Percentiles rank a stretch among this genome's conserved stretches.
phyloP scores from a whole-genome alignment of 2,329 filamentous ascomycete genomes.

The Aureobasidium sp. region DNA sequence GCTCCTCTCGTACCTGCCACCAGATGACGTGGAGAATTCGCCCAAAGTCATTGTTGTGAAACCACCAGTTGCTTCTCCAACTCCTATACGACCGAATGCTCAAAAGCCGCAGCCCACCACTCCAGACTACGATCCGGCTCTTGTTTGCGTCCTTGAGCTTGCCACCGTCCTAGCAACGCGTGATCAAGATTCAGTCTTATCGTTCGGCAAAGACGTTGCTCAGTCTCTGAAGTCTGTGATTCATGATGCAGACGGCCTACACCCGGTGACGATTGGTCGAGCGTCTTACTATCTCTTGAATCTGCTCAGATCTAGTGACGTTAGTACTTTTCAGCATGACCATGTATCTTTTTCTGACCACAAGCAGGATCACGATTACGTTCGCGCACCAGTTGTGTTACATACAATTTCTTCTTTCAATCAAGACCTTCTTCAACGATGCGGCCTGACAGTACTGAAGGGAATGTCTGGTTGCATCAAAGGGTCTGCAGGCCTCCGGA shows the following conservation, averaged over 20 bases:
- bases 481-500: constrained; percentile 66
- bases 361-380: constrained; percentile 71
- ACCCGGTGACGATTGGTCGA: constrained; percentile 74
- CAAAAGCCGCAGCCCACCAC: constrained; percentile 47
- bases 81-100: constrained; percentile 49
- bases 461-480: constrained; percentile 74
- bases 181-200: constrained; percentile 61
- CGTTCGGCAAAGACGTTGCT: constrained; percentile 69
- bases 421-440: constrained; percentile 65
- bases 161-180: constrained; percentile 73
- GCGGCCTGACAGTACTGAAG: constrained; percentile 65
- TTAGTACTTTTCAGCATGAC: constrained; percentile 38
- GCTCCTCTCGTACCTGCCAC: constrained; percentile 75
- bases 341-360: constrained; percentile 9
- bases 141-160: constrained; percentile 86
- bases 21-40: constrained; percentile 53
- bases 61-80: constrained; percentile 61
- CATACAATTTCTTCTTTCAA: constrained; percentile 86
- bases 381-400: constrained; percentile 82
- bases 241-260: constrained; percentile 67
- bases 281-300: constrained; percentile 79
- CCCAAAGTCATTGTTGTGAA: constrained; percentile 83
- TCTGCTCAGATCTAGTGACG: constrained; percentile 75
- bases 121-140: constrained; percentile 70
- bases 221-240: constrained; percentile 73